Conservation (phyloP, 2,329 filamentous ascomycete species). For the Claviceps digitariae region DNA sequence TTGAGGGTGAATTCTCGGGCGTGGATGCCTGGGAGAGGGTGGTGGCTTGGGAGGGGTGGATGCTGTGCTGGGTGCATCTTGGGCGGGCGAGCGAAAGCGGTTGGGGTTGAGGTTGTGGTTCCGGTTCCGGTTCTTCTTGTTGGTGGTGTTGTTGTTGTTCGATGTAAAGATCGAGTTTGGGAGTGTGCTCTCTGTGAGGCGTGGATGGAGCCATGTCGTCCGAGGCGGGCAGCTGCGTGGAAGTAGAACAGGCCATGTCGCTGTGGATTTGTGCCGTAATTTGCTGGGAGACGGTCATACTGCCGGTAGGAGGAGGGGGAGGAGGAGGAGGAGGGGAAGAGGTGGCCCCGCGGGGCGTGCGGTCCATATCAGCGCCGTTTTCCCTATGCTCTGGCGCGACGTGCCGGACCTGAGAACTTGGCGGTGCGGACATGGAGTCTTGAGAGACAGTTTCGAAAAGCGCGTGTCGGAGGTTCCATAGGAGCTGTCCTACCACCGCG, state of each 20-base stretch:
- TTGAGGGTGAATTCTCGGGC: conserved; percentile 12
- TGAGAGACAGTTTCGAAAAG: conserved; percentile 23
- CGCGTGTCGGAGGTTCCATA: conserved; percentile 43
- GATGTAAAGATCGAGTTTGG: background rate
- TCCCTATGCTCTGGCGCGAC: background rate
- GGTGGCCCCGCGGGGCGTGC: background rate
- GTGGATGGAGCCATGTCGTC: conserved; percentile 20
- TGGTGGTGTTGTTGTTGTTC: background rate
- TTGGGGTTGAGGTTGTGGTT: background rate
- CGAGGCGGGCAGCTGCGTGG: conserved; percentile 14
- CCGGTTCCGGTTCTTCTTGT: background rate
- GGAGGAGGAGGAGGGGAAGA: background rate
- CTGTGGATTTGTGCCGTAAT: conserved; percentile 36
- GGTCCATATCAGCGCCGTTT: background rate
- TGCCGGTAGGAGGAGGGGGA: conserved; percentile 5
- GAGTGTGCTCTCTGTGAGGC: conserved; percentile 11
- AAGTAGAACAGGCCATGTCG: conserved; percentile 28
- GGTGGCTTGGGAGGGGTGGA: conserved; percentile 22
- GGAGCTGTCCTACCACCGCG: conserved; percentile 41
- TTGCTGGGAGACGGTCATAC: conserved; percentile 34
- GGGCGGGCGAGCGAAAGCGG: conserved; percentile 4
- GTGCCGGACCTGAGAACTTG: background rate
- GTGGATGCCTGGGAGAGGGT: conserved; percentile 23
- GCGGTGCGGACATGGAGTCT: conserved; percentile 3
- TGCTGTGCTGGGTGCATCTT: background rate